These are phyloP conservation scores for Cercophora newfieldiana DNA, from an alignment of 495 filamentous ascomycete species.

Conservation along the genomic window DNA sequence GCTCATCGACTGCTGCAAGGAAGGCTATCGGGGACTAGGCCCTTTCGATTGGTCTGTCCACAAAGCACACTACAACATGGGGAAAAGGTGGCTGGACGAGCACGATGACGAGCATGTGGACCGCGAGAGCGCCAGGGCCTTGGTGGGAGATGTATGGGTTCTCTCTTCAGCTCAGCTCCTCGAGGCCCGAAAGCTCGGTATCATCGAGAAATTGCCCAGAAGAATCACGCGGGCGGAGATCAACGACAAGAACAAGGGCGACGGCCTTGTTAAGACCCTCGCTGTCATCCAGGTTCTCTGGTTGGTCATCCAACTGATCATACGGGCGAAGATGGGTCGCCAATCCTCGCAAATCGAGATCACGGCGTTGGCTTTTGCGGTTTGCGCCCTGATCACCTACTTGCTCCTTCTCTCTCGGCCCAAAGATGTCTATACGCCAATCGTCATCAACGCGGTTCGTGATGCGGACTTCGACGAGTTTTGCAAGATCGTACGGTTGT, in stretches of 20 bases:
- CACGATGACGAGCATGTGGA: background rate
- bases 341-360: conserved; percentile 13
- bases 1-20: background rate
- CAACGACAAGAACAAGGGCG: conserved; percentile 11
- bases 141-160: background rate
- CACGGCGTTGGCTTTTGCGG: conserved; percentile 10
- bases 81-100: background rate
- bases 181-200: background rate
- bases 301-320: conserved; percentile 3
- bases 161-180: background rate
- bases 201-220: background rate
- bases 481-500: background rate
- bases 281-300: conserved; percentile 6
- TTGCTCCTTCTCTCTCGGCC: background rate
- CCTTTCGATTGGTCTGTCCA: conserved; percentile 6
- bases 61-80: background rate
- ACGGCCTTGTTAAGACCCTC: background rate
- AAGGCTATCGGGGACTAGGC: background rate
- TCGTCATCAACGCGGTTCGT: background rate
- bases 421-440: conserved; percentile 4
- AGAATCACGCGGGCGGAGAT: background rate
- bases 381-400: conserved; percentile 8
- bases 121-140: background rate
- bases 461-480: background rate
- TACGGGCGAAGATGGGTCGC: background rate